These are phyloP conservation scores for Catharanthus roseus DNA, from an alignment of 257 asterid species.

Conservation along the genomic window DNA sequence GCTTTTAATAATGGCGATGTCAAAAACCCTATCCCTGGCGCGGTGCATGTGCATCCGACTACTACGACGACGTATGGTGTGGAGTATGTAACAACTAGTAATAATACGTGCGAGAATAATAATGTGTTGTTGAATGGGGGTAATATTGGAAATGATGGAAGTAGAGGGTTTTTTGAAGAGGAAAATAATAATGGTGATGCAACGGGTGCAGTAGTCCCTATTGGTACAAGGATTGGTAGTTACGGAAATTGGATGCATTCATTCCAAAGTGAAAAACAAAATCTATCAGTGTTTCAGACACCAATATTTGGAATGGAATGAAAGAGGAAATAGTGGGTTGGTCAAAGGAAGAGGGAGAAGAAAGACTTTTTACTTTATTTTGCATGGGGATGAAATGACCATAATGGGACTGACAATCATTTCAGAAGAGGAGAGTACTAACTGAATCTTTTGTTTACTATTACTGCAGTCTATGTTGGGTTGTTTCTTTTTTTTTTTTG, in stretches of 20 bases:
- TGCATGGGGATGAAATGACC: slow-evolving; percentile 28
- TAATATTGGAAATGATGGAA: not conserved
- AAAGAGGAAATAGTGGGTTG: slow-evolving; percentile 36
- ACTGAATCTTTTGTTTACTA: slow-evolving; percentile 16
- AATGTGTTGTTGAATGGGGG: slow-evolving; percentile 25
- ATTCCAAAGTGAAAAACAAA: slow-evolving; percentile 33
- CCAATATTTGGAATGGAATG: slow-evolving; percentile 51
- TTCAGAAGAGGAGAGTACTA: slow-evolving; percentile 16
- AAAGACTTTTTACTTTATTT: slow-evolving; percentile 30
- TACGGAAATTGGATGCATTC: slow-evolving; percentile 41
- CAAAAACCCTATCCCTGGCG: slow-evolving; percentile 13
- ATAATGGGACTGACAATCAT: slow-evolving; percentile 39
- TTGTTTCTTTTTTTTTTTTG: not conserved
- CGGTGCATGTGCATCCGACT: slow-evolving; percentile 10
- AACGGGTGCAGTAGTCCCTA: slow-evolving; percentile 23
- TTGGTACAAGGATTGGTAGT: slow-evolving; percentile 17
- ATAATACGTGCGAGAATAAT: slow-evolving; percentile 3
- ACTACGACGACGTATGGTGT: slow-evolving; percentile 24
- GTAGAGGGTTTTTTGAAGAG: slow-evolving; percentile 21
- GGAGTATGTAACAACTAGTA: slow-evolving; percentile 22
- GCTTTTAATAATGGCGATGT: not conserved
- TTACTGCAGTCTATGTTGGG: too few relatives aligned
- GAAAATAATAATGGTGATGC: slow-evolving; percentile 21
- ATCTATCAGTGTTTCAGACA: slow-evolving; percentile 35
- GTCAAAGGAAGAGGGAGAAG: slow-evolving; percentile 34